Base-by-base conservation (phyloP, 805 yeast species). In the Spathaspora arborariae region DNA sequence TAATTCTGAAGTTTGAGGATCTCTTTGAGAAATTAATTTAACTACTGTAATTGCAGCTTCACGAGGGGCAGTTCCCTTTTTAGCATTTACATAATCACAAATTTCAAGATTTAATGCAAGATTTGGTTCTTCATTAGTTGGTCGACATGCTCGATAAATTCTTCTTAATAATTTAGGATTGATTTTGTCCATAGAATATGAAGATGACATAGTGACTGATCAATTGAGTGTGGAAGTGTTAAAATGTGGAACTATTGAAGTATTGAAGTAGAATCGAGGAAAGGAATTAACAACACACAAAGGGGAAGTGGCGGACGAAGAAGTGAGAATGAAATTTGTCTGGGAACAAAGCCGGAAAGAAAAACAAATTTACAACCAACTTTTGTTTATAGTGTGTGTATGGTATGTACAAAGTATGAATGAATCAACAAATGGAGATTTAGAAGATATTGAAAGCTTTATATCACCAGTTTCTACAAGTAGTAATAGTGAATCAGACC, bases 41-140 rank as follows among this genome's bases (percentile, higher is more conserved):
- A 85, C 97, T 51, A 91, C 82, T 5, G 91, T 84, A 51, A 82
- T 76, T 5, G 96, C 95, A 3, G 98, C 97, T 60, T 92, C 97
- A 51, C 97, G 77, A 2, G 98, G 96, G 9, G 88, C 74, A 15
- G 80, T 78, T 20, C 96, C 98, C 69, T 91, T 96, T 60, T 92
- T 92, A 46, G 86, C 91, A 62, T 94, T 94, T 64, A 94, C 82
- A 57, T 85, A 78, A 65, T 94, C 99, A 51, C 97, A 92, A 49
- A 94, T 91, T 62, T 92, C 97, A 55, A 94, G 69, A 62, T 92
- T 94, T 51, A 90, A 69, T 3, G 89, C 88, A 48, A 91, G 75
- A 60, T 94, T 92, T 5, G 99, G 98, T 68, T 92, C 96, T 44
- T 68, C 72, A 41, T 88, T 72, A 1, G 92, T 75, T 34, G 94